Evolutionary conservation across 1,139 yeast genomes (phyloP), one percentile per base, ranked within the genome.

Genomic region (Hyphopichia buzzinii): DNA sequence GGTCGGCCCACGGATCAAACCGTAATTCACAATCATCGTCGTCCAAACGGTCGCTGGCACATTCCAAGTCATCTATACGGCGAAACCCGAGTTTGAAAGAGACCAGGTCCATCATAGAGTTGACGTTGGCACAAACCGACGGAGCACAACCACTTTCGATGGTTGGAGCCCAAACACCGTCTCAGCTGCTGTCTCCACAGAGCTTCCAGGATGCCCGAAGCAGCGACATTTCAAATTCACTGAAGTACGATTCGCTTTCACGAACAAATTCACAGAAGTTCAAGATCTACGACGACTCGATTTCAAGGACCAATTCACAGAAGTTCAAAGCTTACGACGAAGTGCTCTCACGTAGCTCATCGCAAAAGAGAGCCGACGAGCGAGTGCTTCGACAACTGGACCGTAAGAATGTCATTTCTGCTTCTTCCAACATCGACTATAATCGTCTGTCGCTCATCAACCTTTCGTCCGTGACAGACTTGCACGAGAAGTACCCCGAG

Each of bases 401-500:
- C 12, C 33, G 50, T 30, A 32, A 38, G 10, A 44, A 48, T 28
- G 48, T 49, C 15, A 35, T 50, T 12, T 47, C 54, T 27, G 43
- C 52, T 4, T 47, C 54, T 3, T 50, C 57, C 19, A 46, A 48
- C 35, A 37, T 47, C 14, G 55, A 52, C 26, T 23, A 34, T 29
- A 49, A 47, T 30, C 34, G 52, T 7, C 44, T 47, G 2, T 48
- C 55, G 3, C 23, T 50, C 10, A 42, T 40, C 28, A 47, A 47
- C 29, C 19, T 43, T n/a, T 40, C 51, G 8, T 35, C 40, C 8
- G 29, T 39, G 12, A 41, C 54, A 8, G 53, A 47, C 26, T 22
- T 40, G 8, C 48, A 43, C 12, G 36, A 33, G 28, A 47, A 39
- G 29, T 54, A 52, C 36, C 58, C 58, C 2, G 58, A 52, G 15